These are phyloP conservation scores for Polyporus arcularius DNA, from an alignment of 768 basidiomycete species.

Conservation along the genomic window DNA sequence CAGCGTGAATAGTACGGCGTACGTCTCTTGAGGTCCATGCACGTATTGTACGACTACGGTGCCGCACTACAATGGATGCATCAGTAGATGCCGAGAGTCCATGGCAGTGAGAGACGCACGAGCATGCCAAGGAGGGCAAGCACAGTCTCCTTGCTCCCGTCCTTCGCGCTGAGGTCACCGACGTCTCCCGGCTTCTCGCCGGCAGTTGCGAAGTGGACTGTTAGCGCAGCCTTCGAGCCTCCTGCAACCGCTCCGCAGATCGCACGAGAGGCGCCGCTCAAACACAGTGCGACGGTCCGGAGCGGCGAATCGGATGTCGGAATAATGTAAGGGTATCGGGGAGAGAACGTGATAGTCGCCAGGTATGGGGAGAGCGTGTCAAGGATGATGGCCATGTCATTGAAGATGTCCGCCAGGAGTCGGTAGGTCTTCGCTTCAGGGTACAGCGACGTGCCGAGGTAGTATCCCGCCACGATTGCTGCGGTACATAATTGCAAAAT, in stretches of 20 bases:
- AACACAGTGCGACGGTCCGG: slow-evolving; percentile 52
- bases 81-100: background rate
- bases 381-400: slow-evolving; percentile 59
- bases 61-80: slow-evolving; percentile 46
- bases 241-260: slow-evolving; percentile 66
- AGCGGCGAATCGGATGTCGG: slow-evolving; percentile 36
- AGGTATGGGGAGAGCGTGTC: slow-evolving; percentile 63
- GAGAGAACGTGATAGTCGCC: slow-evolving; percentile 31
- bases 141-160: slow-evolving; percentile 71
- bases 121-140: slow-evolving; percentile 67
- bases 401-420: slow-evolving; percentile 65
- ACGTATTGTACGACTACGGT: slow-evolving; percentile 59
- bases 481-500: background rate
- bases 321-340: slow-evolving; percentile 35
- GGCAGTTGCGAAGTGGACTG: slow-evolving; percentile 64
- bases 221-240: slow-evolving; percentile 70
- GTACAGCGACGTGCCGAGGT: slow-evolving; percentile 61
- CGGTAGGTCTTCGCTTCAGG: slow-evolving; percentile 75
- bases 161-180: slow-evolving; percentile 73
- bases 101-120: slow-evolving; percentile 38
- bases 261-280: slow-evolving; percentile 59
- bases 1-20: slow-evolving; percentile 50
- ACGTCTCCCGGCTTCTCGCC: slow-evolving; percentile 55
- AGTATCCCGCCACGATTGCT: slow-evolving; percentile 67
- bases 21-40: slow-evolving; percentile 48